Conservation (phyloP, 192 early-diverging fungal species). For the Coemansia sp. region DNA sequence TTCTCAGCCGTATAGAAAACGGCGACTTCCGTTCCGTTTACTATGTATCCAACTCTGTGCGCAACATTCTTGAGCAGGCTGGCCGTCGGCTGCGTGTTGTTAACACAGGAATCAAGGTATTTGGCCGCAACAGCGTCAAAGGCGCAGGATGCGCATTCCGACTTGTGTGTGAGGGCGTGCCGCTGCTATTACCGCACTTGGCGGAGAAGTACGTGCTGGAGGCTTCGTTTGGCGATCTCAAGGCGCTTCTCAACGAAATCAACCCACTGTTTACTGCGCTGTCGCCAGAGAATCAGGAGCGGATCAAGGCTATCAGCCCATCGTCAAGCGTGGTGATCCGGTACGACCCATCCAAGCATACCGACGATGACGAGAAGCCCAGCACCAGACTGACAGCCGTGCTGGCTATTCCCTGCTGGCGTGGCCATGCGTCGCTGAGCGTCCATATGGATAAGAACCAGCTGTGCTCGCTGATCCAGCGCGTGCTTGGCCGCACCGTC, state of each 20-base stretch:
- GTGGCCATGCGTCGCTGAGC: constrained; percentile 70
- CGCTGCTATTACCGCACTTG: constrained; percentile 60
- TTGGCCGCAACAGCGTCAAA: constrained; percentile 72
- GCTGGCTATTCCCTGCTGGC: constrained; percentile 71
- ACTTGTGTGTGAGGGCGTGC: constrained; percentile 66
- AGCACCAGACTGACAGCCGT: constrained; percentile 42
- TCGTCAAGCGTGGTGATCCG: constrained; percentile 64
- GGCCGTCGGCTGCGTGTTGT: constrained; percentile 69
- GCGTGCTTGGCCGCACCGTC: constrained; percentile 48
- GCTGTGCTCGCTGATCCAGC: constrained; percentile 58
- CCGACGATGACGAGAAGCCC: constrained; percentile 32
- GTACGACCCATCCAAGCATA: constrained; percentile 47
- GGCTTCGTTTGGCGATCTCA: constrained; percentile 51
- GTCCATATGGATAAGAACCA: constrained; percentile 75
- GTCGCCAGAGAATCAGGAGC: constrained; percentile 45
- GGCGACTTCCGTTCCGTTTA: constrained; percentile 74
- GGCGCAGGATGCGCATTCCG: constrained; percentile 65
- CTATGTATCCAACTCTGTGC: constrained; percentile 81
- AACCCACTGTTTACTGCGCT: constrained; percentile 58
- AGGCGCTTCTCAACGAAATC: constrained; percentile 53
- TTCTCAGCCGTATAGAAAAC: constrained; percentile 84
- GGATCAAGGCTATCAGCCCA: constrained; percentile 30
- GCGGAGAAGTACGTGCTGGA: constrained; percentile 53
- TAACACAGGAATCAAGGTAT: constrained; percentile 90
- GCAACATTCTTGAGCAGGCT: constrained; percentile 66